Evolutionary conservation across 1,284 basidiomycete species (phyloP), one percentile per base, ranked within the genome.

Genomic region (Dichomitus squalens): DNA sequence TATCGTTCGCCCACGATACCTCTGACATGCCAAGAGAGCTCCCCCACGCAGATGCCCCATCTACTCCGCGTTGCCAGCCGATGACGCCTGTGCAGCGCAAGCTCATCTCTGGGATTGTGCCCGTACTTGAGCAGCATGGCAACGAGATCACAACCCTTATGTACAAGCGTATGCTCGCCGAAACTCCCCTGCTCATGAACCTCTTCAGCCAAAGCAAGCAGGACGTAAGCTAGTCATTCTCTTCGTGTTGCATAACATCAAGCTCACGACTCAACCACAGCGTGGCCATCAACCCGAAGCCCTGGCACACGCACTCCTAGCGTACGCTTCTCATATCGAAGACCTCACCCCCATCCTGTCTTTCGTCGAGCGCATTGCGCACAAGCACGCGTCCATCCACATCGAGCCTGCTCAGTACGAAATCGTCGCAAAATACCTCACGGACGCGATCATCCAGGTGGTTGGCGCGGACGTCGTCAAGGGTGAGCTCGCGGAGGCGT

Each of bases 311-410:
- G 58, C 66, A 7, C 57, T 69, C 16, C 66, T 64, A 49, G 66
- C 66, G 14, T 69, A 68, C 39, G 66, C 66, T 1, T 52, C 60
- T 27, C 57, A 69, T 60, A 69, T 69, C 59, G 63, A 67, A 52
- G 65, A 68, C 46, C 65, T 69, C 36, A 57, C 64, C 9, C 64
- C 64, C 9, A 57, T 69, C 55, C 54, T 65, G 7, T 65, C 68
- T 33, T 59, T 65, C 23, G 66, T 69, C 23, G 68, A 69, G 56
- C 66, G 66, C 52, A 61, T 69, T 53, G 63, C 61, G 36, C 52
- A 69, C 58, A 68, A 68, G 49, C 68, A 69, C 53, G 59, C 66
- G 8, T 66, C 68, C 34, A 59, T 69, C 25, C 58, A 65, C 57
- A 66, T 69, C 55, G 29, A 52, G 16, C 66, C 68, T 4, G 52